Percentiles rank a stretch among this genome's conserved stretches.
Conservation (phyloP, 2,329 filamentous ascomycete species). For the Phoma sp. region DNA sequence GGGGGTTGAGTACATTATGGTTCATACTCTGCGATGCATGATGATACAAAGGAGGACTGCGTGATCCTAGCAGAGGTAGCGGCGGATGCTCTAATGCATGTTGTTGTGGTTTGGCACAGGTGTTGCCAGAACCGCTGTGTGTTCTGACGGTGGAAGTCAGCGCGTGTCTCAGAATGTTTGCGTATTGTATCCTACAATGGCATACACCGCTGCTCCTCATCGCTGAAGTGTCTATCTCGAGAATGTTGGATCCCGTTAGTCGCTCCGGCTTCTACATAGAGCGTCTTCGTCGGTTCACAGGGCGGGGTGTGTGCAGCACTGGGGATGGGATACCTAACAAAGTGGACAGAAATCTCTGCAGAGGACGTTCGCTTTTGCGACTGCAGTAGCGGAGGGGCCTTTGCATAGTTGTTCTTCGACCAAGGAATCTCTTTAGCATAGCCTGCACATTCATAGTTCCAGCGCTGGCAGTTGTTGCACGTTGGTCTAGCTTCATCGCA, state of each 20-base stretch:
- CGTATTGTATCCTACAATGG: constrained; percentile 14
- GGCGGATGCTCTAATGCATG: constrained; percentile 13
- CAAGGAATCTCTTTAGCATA: constrained; percentile 82
- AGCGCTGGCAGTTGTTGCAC: constrained; percentile 91
- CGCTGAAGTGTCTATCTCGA: constrained; percentile 54
- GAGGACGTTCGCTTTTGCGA: constrained; percentile 70
- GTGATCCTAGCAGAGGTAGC: constrained; percentile 29
- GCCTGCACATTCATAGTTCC: constrained; percentile 88
- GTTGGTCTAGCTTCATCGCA: constrained; percentile 93
- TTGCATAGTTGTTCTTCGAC: constrained; percentile 74
- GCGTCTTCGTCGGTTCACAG: constrained; percentile 26
- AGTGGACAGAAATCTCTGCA: constrained; percentile 25
- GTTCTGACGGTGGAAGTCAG: constrained; percentile 6
- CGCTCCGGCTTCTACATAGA: constrained; percentile 34
- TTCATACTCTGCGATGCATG: constrained; percentile 36
- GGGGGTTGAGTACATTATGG: constrained; percentile 24
- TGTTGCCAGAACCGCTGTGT: constrained; percentile 7
- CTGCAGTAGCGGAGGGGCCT: constrained; percentile 71
- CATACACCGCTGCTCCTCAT: constrained; percentile 52
- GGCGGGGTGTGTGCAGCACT: constrained; percentile 39
- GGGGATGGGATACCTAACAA: constrained; percentile 26
- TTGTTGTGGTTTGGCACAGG: constrained; percentile 7
- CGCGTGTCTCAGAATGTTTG: neutral
- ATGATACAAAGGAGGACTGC: constrained; percentile 39
- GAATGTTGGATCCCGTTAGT: constrained; percentile 47